A percentile compares a stretch with the other conserved stretches of the same genome.
Evolutionary conservation across 768 basidiomycete species (phyloP).

Genomic region (Amanita fuliginea): DNA sequence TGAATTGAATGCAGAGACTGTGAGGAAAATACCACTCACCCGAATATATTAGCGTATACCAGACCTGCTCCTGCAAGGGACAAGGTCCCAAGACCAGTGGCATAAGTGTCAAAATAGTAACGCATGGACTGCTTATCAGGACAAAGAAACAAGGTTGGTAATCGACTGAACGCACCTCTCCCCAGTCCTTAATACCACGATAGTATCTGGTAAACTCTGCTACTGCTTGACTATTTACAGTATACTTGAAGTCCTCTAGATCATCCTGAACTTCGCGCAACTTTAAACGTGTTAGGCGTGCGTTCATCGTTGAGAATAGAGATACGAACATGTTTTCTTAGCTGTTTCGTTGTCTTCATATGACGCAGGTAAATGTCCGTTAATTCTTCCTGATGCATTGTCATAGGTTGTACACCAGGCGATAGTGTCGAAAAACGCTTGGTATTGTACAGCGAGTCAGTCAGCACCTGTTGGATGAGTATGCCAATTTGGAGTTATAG

Average conservation of each 20-base stretch:
- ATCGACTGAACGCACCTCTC: background rate
- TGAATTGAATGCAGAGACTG: background rate
- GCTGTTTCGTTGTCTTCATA: background rate
- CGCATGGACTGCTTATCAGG: background rate
- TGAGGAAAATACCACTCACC: conserved; percentile 8
- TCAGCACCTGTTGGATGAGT: background rate
- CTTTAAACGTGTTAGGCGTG: background rate
- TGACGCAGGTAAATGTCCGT: background rate
- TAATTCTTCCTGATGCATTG: background rate
- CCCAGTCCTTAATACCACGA: conserved; percentile 3
- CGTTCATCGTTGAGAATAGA: background rate
- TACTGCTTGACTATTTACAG: background rate
- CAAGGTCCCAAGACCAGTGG: conserved; percentile 9
- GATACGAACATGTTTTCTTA: background rate
- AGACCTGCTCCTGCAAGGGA: conserved; percentile 15
- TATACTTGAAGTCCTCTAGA: background rate
- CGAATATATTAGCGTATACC: conserved; percentile 16
- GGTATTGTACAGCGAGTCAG: background rate
- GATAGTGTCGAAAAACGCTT: background rate
- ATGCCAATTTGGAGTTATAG: background rate
- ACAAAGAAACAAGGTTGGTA: too few relatives aligned
- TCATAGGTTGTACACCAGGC: background rate
- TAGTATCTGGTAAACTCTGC: conserved; percentile 2
- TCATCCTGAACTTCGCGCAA: background rate
- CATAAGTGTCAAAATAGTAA: background rate